Percentiles rank a stretch among this genome's conserved stretches.
Evolutionary conservation across 73 alveolate genomes (phyloP).

Genomic region (Symbiodinium pilosum): DNA sequence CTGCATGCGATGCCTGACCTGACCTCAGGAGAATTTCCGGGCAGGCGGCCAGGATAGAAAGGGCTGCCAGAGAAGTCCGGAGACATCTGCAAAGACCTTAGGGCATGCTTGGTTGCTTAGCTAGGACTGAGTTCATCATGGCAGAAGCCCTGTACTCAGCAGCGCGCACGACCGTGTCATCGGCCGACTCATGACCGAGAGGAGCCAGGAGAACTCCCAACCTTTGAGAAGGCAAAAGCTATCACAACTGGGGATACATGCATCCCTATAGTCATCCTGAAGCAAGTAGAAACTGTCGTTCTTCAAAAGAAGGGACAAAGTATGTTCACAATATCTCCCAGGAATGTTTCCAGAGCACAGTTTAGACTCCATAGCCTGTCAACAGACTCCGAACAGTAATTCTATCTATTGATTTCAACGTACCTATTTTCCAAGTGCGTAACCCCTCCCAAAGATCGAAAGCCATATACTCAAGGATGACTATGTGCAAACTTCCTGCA

Average conservation of each 20-base stretch:
- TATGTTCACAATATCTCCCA: no score
- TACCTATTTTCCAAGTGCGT: no score
- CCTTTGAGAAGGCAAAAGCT: not conserved
- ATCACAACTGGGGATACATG: not conserved
- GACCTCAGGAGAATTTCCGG: not conserved
- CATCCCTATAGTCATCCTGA: not conserved
- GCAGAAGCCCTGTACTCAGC: not conserved
- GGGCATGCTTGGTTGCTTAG: not conserved
- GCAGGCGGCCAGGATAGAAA: conserved; percentile 57
- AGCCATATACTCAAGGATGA: no score
- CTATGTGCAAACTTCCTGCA: no score
- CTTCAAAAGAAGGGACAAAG: no score
- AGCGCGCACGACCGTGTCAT: conserved; percentile 43
- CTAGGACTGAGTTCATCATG: not conserved
- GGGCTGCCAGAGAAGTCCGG: conserved; percentile 86
- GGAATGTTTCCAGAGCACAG: not conserved
- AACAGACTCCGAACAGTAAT: no score
- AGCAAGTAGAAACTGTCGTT: no score
- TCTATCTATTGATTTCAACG: no score
- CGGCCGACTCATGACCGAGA: conserved; percentile 69
- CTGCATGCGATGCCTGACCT: not conserved
- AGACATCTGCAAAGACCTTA: conserved; percentile 83
- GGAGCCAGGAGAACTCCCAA: conserved; percentile 88
- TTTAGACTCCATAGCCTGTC: no score
- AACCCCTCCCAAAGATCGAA: not conserved